Evolutionary conservation across 345 rosid genomes (phyloP), one percentile per base, ranked within the genome.

Genomic region (Arabidopsis suecica): DNA sequence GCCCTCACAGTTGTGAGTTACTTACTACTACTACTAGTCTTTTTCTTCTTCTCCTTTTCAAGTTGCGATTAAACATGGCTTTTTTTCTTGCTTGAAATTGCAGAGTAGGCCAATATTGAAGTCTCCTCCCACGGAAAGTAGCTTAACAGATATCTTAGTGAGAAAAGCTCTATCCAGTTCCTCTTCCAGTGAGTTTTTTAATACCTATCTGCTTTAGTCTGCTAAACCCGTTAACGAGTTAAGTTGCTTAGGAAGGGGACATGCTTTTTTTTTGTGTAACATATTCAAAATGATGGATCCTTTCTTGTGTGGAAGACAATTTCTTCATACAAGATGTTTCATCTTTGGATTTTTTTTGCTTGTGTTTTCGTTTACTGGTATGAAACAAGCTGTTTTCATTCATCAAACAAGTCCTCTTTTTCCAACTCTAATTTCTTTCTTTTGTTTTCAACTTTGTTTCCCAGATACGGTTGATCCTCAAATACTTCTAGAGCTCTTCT

Each of bases 141-240:
- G 97, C 91, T 84, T 95, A 88, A 90, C 97, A 56, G 99, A 95
- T 73, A 95, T 95, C 81, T 84, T 92, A 73, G 93, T 95, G 38
- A 82, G 93, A 58, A 95, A 86, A 84, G 78, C 96, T 1, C 63
- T 87, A 2, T 80, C 90, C 38, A 86, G 83, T 59, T 84, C 89
- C 20, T 77, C 88, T 72, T 83, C 83, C 8, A 84, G 97, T 90
- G 65, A 76, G 78, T 83, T 56, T 51, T 33, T 55, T 36, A 18
- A 68, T 47, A 28, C 25, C 18, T 45, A 0, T 36, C 32, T 44
- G 1, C 2, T 2, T 20, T 37, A 37, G 20, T 12, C 12, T 40
- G 10, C 33, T 57, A 6, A 42, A 11, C 25, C 25, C 25, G 25
- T 23, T 23, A 1, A 23, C 9, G 9, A 8, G 3, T 50, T 23